These are phyloP conservation scores for Coemansia sp. DNA, from an alignment of 192 early-diverging fungal genomes.

Conservation along the genomic window DNA sequence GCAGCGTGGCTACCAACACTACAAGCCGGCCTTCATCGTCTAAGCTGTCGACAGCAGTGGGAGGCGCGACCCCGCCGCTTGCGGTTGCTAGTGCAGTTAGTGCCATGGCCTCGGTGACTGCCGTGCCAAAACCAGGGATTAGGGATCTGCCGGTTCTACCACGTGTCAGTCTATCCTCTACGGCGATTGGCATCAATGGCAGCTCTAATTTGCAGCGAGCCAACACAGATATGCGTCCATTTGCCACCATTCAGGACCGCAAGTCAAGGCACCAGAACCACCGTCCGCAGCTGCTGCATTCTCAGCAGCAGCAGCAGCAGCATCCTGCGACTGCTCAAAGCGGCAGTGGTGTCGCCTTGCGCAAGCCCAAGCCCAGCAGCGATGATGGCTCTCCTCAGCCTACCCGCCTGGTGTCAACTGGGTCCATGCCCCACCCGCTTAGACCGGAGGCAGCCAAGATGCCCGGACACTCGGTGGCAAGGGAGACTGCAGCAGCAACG, in stretches of 20 bases:
- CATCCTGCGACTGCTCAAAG: not conserved
- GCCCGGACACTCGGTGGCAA: not conserved
- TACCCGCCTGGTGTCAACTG: not conserved
- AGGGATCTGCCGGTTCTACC: conserved; percentile 36
- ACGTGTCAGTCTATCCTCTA: conserved; percentile 34
- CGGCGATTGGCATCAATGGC: conserved; percentile 24
- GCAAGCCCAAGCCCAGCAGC: conserved; percentile 21
- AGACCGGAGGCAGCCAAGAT: not conserved
- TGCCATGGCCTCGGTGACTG: not conserved
- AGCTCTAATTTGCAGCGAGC: conserved; percentile 35
- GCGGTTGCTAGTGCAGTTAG: not conserved
- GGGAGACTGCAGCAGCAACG: conserved; percentile 5
- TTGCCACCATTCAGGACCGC: conserved; percentile 11
- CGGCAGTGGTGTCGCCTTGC: conserved; percentile 12
- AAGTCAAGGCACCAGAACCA: not conserved
- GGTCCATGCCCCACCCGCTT: conserved; percentile 1
- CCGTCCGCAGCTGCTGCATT: not conserved
- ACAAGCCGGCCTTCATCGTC: not conserved
- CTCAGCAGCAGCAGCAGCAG: conserved; percentile 9
- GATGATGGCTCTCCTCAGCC: conserved; percentile 6
- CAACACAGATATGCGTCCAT: conserved; percentile 41
- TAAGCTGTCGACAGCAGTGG: not conserved
- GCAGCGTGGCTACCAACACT: not conserved
- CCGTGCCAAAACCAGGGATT: conserved; percentile 1
- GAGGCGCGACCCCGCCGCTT: not conserved